phyloP scores from a whole-genome alignment of 225 moss, liverwort and hornwort species.

The Lunularia cruciata region DNA sequence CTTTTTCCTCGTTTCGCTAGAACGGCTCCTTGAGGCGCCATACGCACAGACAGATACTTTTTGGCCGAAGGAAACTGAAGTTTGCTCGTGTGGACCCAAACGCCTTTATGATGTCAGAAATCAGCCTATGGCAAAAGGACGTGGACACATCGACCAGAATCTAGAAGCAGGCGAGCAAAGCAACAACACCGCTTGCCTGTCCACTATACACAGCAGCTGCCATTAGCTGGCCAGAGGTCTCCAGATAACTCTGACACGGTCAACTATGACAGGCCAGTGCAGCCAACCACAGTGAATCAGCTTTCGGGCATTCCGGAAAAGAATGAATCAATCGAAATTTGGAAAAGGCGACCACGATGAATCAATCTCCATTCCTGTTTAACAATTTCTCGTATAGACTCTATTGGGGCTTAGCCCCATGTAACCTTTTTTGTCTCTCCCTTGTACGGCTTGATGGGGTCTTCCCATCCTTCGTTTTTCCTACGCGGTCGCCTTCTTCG shows the following conservation, averaged over 20 bases:
- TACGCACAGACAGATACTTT: neutral
- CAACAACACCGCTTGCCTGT: slow-evolving; percentile 10
- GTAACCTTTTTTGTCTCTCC: too few relatives aligned
- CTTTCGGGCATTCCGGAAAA: neutral
- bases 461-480: too few relatives aligned
- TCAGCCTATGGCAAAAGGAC: neutral
- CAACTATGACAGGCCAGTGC: slow-evolving; percentile 2
- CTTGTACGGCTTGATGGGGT: too few relatives aligned
- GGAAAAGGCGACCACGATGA: too few relatives aligned
- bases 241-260: slow-evolving; percentile 22
- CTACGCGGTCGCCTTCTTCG: too few relatives aligned
- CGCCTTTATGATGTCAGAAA: slow-evolving; percentile 12
- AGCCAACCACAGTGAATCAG: neutral
- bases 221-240: neutral
- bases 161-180: neutral
- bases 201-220: neutral
- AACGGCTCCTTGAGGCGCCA: neutral
- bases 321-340: too few relatives aligned
- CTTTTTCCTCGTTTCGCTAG: neutral
- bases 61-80: too few relatives aligned
- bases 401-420: too few relatives aligned
- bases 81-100: slow-evolving; percentile 13
- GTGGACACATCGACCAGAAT: slow-evolving; percentile 10
- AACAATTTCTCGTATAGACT: too few relatives aligned
- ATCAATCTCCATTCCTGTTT: neutral